phyloP scores from a whole-genome alignment of 306 rosid species.

The Ochetophila trinervis region DNA sequence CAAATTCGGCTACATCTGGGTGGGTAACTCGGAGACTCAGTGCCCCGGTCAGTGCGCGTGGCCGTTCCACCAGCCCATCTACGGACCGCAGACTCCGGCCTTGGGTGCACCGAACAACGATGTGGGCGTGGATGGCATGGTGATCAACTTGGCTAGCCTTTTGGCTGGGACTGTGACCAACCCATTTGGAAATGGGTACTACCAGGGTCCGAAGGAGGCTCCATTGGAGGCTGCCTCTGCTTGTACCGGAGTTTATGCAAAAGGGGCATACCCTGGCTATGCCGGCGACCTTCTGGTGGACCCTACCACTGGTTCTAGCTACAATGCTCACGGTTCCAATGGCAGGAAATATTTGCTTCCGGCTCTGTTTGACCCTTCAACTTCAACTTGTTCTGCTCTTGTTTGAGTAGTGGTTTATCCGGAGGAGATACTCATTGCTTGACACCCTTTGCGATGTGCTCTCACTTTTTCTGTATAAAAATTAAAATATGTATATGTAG shows the following conservation, averaged over 20 bases:
- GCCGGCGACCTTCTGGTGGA: conserved; percentile 56
- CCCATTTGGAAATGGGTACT: conserved; percentile 66
- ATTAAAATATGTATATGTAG: too few species aligned
- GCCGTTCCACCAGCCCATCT: conserved; percentile 85
- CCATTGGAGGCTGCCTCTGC: conserved; percentile 71
- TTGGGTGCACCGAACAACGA: conserved; percentile 63
- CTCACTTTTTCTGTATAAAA: too few species aligned
- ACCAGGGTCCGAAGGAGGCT: conserved; percentile 69
- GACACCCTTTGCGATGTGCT: too few species aligned
- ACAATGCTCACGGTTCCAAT: conserved; percentile 48
- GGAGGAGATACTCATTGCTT: too few species aligned
- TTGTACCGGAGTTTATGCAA: conserved; percentile 56
- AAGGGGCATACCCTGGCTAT: conserved; percentile 77
- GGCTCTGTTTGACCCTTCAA: conserved; percentile 55
- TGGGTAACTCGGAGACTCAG: conserved; percentile 63
- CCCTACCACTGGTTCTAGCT: conserved; percentile 58
- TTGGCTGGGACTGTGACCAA: conserved; percentile 61
- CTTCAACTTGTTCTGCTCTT: conserved; percentile 54
- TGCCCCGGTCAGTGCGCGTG: conserved; percentile 82
- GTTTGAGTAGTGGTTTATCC: conserved; percentile 18
- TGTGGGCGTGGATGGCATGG: conserved; percentile 67
- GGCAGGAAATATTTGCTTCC: conserved; percentile 62
- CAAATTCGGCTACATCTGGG: conserved; percentile 65
- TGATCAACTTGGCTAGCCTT: conserved; percentile 63
- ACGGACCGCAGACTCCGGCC: conserved; percentile 59